Base-by-base conservation (phyloP, 129 eudicot genomes). In the Ambrosia trifida region DNA sequence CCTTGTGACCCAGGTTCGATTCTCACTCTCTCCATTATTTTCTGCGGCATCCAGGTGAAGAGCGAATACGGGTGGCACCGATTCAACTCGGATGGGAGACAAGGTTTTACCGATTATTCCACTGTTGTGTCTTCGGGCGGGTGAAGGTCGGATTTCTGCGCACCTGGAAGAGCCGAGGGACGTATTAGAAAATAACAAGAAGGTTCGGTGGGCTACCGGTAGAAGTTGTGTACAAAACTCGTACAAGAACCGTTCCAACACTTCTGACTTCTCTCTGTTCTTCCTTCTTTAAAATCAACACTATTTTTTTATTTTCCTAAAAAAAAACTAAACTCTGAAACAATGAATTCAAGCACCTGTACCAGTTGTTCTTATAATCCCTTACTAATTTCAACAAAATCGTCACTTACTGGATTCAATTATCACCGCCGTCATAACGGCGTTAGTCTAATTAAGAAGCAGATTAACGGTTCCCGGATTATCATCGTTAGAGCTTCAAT, bases 401-500 rank as follows among this genome's bases (percentile, higher is more conserved):
- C 62, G 11, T 24, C 4, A 28, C 1, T 30, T 11, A 11, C 63
- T 2, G 63, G 63, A 57, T 4, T 7, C 2, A 57, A 11, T 57
- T 30, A 24, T 28, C 63, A 28, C 31, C 38, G 16, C 4, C 38
- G 63, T 57, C 63, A 24, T 17, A 11, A 20, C 63, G 63, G 63
- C 63, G 16, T 24, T 24, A 57, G 38, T 57, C 63, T 11, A 24
- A 24, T 57, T 9, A 57, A 57, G 17, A 54, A 54, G 20, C 5
- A 30, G 61, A 3, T 54, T 24, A 28, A 57, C 38, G 63, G 63
- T 38, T 17, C 38, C 7, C 35, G 74, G 66, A 6, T 66, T 76
- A 70, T 66, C 24, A 49, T 62, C 17, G 76, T 78, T 6, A 80
- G 81, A 61, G 95, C 97, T 80, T 88, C 95, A 20, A 75, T 66